A percentile compares a stretch with the other conserved stretches of the same genome.
These are phyloP conservation scores for Picea mariana DNA, from an alignment of 83 land plant species.

Conservation along the genomic window DNA sequence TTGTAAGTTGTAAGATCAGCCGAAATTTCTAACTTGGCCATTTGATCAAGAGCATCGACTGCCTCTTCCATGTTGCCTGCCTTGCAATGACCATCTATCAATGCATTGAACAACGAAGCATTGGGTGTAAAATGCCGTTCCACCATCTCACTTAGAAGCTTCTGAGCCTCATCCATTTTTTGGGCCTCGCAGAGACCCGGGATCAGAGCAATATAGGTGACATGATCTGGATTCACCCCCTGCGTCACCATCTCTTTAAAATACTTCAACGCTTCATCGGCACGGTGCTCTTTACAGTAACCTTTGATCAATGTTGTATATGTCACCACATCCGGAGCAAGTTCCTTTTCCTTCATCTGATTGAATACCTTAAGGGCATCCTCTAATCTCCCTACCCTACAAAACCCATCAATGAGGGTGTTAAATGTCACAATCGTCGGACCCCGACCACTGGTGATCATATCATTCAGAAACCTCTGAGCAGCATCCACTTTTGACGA, in stretches of 20 bases:
- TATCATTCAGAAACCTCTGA: conserved; percentile 51
- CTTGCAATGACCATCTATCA: conserved; percentile 43
- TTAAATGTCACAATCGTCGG: conserved; percentile 67
- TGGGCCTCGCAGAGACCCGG: conserved; percentile 53
- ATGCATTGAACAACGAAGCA: conserved; percentile 44
- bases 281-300: conserved; percentile 35
- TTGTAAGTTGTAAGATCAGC: conserved; percentile 59
- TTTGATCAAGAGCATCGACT: conserved; percentile 36
- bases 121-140: conserved; percentile 33
- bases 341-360: conserved; percentile 48
- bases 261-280: conserved; percentile 51
- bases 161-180: conserved; percentile 44
- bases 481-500: conserved; percentile 50
- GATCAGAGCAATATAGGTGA: conserved; percentile 52
- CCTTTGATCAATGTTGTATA: conserved; percentile 73
- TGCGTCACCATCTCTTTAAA: conserved; percentile 46
- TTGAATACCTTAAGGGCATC: conserved; percentile 56
- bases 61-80: conserved; percentile 52
- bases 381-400: conserved; percentile 57
- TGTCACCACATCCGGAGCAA: conserved; percentile 49
- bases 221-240: conserved; percentile 37
- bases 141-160: conserved; percentile 57
- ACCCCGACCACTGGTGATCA: conserved; percentile 41
- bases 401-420: conserved; percentile 64
- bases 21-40: conserved; percentile 35